phyloP scores from a whole-genome alignment of 192 early-diverging fungal genomes.

The Obelidium mucronatum region DNA sequence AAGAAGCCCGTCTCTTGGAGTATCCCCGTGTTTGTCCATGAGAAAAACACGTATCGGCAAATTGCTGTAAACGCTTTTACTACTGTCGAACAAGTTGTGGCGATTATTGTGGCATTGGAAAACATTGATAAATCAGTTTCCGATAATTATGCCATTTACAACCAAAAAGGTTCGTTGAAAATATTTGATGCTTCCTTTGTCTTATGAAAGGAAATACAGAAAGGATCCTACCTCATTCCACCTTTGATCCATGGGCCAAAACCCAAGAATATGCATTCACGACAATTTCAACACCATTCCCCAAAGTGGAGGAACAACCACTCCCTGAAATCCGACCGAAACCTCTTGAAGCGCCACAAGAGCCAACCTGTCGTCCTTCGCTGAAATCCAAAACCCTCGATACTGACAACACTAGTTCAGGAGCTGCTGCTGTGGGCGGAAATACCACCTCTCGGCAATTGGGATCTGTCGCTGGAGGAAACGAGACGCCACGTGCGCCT shows the following conservation, averaged over 20 bases:
- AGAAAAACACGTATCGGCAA: not conserved
- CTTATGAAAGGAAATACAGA: not conserved
- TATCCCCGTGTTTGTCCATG: not conserved
- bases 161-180: not conserved
- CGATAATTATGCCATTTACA: constrained; percentile 4
- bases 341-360: constrained; percentile 6
- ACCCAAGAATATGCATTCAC: constrained; percentile 6
- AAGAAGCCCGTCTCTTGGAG: constrained; percentile 27
- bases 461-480: not conserved
- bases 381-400: not conserved
- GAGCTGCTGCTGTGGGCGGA: not conserved
- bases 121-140: not conserved
- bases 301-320: not conserved
- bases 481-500: not conserved
- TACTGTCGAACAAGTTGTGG: not conserved
- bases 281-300: not conserved
- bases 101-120: not conserved
- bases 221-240: not conserved
- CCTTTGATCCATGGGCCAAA: constrained; percentile 16
- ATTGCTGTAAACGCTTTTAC: constrained; percentile 18
- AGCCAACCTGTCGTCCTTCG: not conserved
- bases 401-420: not conserved
- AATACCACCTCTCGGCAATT: not conserved
- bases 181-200: not conserved
- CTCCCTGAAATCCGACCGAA: not conserved